Conservation (phyloP, 2,329 filamentous ascomycete genomes). For the Penicillium capsulatum region DNA sequence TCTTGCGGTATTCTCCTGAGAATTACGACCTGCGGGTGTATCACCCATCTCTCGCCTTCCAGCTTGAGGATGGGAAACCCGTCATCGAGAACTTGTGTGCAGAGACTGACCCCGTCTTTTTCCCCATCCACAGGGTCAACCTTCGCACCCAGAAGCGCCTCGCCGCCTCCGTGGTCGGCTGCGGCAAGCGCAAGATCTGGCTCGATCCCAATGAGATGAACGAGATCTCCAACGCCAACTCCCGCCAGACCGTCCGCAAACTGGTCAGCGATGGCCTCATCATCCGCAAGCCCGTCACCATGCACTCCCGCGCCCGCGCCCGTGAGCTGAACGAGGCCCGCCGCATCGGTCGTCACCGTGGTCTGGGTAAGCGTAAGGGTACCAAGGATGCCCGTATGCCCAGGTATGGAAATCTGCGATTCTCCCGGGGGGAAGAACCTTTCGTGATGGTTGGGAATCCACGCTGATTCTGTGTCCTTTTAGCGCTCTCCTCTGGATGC, state of each 20-base stretch:
- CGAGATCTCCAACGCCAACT: conserved; percentile 99
- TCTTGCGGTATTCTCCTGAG: conserved; percentile 19
- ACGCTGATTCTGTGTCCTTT: conserved; percentile 20
- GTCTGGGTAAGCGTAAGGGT: conserved; percentile 99
- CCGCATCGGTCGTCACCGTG: conserved; percentile 94
- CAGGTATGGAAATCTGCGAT: conserved; percentile 57
- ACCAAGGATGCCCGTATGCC: conserved; percentile 99
- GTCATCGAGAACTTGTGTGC: conserved; percentile 14
- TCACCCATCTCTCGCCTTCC: not conserved
- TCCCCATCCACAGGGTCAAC: conserved; percentile 73
- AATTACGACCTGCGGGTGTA: conserved; percentile 6
- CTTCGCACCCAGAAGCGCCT: conserved; percentile 99
- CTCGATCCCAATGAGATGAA: conserved; percentile 98
- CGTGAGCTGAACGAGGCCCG: conserved; percentile 92
- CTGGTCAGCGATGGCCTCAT: conserved; percentile 99
- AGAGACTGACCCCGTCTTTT: conserved; percentile 34
- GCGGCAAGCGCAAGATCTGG: conserved; percentile 99
- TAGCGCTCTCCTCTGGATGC: conserved; percentile 98
- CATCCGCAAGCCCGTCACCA: conserved; percentile 99
- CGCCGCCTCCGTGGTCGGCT: conserved; percentile 96
- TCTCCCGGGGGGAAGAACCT: not conserved
- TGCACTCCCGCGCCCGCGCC: conserved; percentile 97
- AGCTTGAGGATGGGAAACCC: not conserved
- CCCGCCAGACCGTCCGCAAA: conserved; percentile 99
- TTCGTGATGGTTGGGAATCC: not conserved